phyloP scores from a whole-genome alignment of 2,329 filamentous ascomycete genomes.

The Colletotrichum spinosum region DNA sequence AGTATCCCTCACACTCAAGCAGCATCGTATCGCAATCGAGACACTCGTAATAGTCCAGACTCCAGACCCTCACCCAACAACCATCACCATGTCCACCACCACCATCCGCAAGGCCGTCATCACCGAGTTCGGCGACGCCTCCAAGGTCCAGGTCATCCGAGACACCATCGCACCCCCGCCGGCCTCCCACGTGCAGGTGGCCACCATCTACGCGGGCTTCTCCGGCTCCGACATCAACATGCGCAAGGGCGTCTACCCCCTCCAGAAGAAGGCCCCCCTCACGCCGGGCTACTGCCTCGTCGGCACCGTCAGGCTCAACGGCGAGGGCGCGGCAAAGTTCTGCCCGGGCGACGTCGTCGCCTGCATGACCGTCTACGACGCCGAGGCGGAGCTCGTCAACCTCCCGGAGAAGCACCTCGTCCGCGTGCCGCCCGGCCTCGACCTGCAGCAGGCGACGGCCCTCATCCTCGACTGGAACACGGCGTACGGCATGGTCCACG shows the following conservation, averaged over 20 bases:
- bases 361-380: conserved; percentile 53
- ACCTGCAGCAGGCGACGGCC: conserved; percentile 54
- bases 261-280: conserved; percentile 57
- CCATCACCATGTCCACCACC: conserved; percentile 22
- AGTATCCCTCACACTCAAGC: no score
- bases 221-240: conserved; percentile 61
- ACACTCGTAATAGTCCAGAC: no score
- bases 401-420: conserved; percentile 59
- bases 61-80: neutral
- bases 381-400: conserved; percentile 59
- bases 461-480: conserved; percentile 60
- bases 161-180: conserved; percentile 52
- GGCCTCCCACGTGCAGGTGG: conserved; percentile 58
- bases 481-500: conserved; percentile 52
- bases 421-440: conserved; percentile 53
- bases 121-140: conserved; percentile 53
- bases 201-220: conserved; percentile 60
- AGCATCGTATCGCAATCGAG: no score
- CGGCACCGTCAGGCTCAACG: conserved; percentile 54
- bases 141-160: conserved; percentile 49
- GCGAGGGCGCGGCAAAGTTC: conserved; percentile 48
- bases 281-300: conserved; percentile 62
- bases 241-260: conserved; percentile 59
- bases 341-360: conserved; percentile 48
- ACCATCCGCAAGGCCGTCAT: conserved; percentile 59